A percentile compares a stretch with the other conserved stretches of the same genome.
These are phyloP conservation scores for Amanita pseudoporphyria DNA, from an alignment of 768 basidiomycete species.

Conservation along the genomic window DNA sequence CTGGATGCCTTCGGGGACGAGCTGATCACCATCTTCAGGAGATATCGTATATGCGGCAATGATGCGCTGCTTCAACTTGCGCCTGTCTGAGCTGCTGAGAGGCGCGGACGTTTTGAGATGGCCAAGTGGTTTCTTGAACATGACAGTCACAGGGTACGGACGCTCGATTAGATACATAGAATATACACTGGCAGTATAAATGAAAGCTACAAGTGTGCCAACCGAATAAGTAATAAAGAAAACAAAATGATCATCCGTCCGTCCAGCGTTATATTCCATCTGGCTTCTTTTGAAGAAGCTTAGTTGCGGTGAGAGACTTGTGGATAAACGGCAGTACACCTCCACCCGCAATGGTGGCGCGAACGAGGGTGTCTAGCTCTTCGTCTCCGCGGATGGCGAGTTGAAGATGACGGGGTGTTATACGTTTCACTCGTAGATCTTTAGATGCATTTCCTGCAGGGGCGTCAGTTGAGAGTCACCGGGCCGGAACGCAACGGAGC, in stretches of 20 bases:
- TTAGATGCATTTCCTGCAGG: conserved; percentile 86
- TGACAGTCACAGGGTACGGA: conserved; percentile 15
- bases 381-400: conserved; percentile 96
- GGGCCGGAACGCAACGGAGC: conserved; percentile 16
- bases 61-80: conserved; percentile 58
- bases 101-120: conserved; percentile 70
- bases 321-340: conserved; percentile 86
- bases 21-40: conserved; percentile 51
- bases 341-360: conserved; percentile 88
- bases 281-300: conserved; percentile 36
- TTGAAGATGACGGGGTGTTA: conserved; percentile 92
- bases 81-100: conserved; percentile 61
- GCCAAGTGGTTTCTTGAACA: conserved; percentile 75
- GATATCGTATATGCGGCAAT: conserved; percentile 35
- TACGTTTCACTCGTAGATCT: conserved; percentile 94
- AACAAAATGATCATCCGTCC: background rate
- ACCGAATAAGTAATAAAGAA: background rate
- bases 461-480: background rate
- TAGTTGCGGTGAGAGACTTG: conserved; percentile 59
- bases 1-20: conserved; percentile 68
- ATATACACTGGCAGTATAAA: background rate
- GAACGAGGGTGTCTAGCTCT: conserved; percentile 91
- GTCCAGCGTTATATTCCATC: conserved; percentile 11
- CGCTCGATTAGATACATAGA: background rate
- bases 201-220: background rate